These are phyloP conservation scores for Asterophora lycoperdoides DNA, from an alignment of 768 basidiomycete genomes.

Conservation along the genomic window DNA sequence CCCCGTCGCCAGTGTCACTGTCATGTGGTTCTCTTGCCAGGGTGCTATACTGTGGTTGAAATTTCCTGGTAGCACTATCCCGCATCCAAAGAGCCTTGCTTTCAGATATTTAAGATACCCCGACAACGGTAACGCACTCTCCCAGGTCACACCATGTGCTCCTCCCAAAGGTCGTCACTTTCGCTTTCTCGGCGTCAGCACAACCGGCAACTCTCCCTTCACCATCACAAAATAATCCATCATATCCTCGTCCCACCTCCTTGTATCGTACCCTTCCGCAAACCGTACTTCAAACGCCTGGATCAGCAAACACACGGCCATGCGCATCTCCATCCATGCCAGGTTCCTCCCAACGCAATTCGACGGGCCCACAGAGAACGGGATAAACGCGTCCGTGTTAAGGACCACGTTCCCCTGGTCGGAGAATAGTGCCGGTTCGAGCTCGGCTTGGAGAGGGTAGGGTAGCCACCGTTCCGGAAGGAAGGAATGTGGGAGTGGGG, in stretches of 20 bases:
- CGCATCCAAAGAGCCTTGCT: too few species aligned
- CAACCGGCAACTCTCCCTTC: conserved; percentile 28
- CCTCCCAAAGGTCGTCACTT: too few species aligned
- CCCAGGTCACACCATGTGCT: too few species aligned
- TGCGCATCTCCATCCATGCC: conserved; percentile 37
- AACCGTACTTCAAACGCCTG: conserved; percentile 35
- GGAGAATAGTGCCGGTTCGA: conserved; percentile 33
- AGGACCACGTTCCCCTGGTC: conserved; percentile 17
- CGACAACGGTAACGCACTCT: too few species aligned
- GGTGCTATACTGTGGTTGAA: too few species aligned
- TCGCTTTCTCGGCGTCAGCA: conserved; percentile 29
- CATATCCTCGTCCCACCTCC: conserved; percentile 29
- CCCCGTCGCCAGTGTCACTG: too few species aligned
- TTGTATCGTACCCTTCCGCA: conserved; percentile 26
- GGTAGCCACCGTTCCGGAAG: conserved; percentile 38
- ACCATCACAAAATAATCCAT: conserved; percentile 33
- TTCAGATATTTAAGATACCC: too few species aligned
- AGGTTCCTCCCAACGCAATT: conserved; percentile 42
- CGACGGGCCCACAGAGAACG: conserved; percentile 39
- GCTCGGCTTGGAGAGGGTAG: conserved; percentile 13
- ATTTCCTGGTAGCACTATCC: too few species aligned
- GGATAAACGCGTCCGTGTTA: conserved; percentile 34
- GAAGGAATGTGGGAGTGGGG: conserved; percentile 40
- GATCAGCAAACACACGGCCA: conserved; percentile 33
- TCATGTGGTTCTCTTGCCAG: too few species aligned